These are phyloP conservation scores for Gossypium trilobum DNA, from an alignment of 441 rosid genomes.

Conservation along the genomic window DNA sequence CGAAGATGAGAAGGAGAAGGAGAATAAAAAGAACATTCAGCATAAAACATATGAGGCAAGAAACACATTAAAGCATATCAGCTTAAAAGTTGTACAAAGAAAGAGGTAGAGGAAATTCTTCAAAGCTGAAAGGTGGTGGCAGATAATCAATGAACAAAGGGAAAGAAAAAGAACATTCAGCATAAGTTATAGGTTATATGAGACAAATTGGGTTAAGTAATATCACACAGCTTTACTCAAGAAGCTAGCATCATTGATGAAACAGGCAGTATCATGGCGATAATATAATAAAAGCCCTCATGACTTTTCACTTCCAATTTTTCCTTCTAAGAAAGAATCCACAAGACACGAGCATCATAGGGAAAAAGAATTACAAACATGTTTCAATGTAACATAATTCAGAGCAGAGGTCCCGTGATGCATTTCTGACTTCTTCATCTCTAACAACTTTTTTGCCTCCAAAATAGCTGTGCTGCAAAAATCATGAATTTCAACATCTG, in stretches of 20 bases:
- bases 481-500: constrained; percentile 47
- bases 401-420: constrained; percentile 32
- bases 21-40: not conserved
- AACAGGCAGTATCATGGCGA: not conserved
- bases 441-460: constrained; percentile 76
- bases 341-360: not conserved
- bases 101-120: not conserved
- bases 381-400: constrained; percentile 27
- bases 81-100: not conserved
- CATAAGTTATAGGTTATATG: not conserved
- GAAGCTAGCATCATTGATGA: constrained; percentile 2
- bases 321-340: constrained; percentile 3
- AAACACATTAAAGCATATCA: not conserved
- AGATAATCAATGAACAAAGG: not conserved
- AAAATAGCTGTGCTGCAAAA: constrained; percentile 39
- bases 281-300: not conserved
- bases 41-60: not conserved
- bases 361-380: constrained; percentile 32
- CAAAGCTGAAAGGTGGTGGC: not conserved
- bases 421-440: constrained; percentile 60
- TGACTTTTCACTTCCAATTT: not conserved
- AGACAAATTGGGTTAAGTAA: not conserved
- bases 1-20: not conserved
- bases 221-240: not conserved
- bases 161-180: constrained; percentile 1